Percentiles rank a stretch among this genome's conserved stretches.
These are phyloP conservation scores for Aspergillus haitiensis DNA, from an alignment of 495 filamentous ascomycete genomes.

Conservation along the genomic window DNA sequence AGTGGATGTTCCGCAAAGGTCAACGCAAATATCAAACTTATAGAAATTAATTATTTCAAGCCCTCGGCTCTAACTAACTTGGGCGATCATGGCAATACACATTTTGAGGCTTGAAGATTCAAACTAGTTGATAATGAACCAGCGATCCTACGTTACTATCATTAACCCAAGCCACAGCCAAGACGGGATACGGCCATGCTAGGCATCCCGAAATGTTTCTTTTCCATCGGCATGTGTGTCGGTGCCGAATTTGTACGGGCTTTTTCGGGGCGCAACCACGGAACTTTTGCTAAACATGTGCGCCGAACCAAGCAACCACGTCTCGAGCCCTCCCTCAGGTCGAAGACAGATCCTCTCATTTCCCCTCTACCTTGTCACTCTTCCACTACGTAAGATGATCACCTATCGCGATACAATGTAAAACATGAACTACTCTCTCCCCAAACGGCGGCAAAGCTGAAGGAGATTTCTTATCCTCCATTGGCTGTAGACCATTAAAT, in stretches of 20 bases:
- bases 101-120: neutral
- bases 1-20: too few species aligned
- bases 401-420: too few species aligned
- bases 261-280: constrained; percentile 8
- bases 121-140: neutral
- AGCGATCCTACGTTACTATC: neutral
- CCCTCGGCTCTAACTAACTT: neutral
- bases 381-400: too few species aligned
- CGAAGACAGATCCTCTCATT: too few species aligned
- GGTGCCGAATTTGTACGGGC: constrained; percentile 8
- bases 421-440: too few species aligned
- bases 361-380: too few species aligned
- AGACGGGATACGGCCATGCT: constrained; percentile 10
- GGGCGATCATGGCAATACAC: too few species aligned
- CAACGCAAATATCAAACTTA: too few species aligned
- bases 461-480: too few species aligned
- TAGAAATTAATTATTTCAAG: neutral
- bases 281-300: neutral
- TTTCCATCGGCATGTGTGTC: neutral
- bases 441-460: too few species aligned
- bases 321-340: too few species aligned
- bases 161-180: constrained; percentile 11
- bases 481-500: too few species aligned
- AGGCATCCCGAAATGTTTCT: constrained; percentile 10
- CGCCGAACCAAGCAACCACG: neutral